Evolutionary conservation across 176 grass and related monocot genomes (phyloP).

Genomic region (Melocanna baccifera): DNA sequence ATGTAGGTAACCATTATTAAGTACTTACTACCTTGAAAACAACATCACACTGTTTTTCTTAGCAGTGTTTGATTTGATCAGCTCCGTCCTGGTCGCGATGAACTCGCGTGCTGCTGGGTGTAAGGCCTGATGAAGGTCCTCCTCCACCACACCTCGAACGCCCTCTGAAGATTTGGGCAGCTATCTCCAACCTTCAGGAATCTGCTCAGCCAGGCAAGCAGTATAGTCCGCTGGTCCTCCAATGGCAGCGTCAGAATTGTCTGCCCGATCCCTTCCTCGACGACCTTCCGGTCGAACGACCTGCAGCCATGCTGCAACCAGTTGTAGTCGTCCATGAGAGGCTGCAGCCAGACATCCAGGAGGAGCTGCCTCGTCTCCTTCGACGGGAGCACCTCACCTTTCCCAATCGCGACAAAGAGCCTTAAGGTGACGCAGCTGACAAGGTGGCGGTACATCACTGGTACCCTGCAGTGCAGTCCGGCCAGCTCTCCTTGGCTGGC

Average conservation of each 20-base stretch:
- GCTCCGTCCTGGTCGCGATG: background rate
- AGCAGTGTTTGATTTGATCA: background rate
- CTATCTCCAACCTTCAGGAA: conserved; percentile 67
- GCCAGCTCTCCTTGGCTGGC: conserved; percentile 60
- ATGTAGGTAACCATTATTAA: background rate
- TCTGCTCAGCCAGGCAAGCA: conserved; percentile 63
- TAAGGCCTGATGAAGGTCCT: conserved; percentile 84
- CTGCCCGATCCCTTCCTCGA: conserved; percentile 71
- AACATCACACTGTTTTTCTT: background rate
- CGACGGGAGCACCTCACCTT: conserved; percentile 52
- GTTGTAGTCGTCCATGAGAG: conserved; percentile 76
- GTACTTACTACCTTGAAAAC: background rate
- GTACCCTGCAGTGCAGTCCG: conserved; percentile 53
- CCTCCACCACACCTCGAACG: conserved; percentile 94
- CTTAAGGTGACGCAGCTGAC: conserved; percentile 67
- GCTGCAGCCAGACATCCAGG: conserved; percentile 72
- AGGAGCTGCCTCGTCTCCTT: conserved; percentile 59
- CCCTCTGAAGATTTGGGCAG: conserved; percentile 84
- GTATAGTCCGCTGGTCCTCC: conserved; percentile 70
- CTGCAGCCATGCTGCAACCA: conserved; percentile 80
- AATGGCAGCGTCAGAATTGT: conserved; percentile 71
- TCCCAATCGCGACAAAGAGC: conserved; percentile 65
- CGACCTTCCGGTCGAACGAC: conserved; percentile 51
- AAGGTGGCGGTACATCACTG: conserved; percentile 65
- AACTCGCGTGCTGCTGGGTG: conserved; percentile 42